Conservation (phyloP, 805 yeast genomes). For the Dipodascus albidus region DNA sequence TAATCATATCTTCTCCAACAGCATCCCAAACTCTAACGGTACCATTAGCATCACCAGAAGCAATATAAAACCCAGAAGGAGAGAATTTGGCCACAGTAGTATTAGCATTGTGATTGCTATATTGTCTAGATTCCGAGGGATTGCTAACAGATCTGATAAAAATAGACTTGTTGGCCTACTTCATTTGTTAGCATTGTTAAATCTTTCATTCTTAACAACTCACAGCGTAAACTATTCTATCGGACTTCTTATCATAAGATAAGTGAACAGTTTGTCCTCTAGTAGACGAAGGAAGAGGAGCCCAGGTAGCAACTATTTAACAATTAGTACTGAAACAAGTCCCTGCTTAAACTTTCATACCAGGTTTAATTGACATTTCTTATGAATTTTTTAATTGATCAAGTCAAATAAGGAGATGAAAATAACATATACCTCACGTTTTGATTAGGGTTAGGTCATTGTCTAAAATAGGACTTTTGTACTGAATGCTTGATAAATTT, state of each 20-base stretch:
- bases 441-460: background rate
- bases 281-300: conserved; percentile 73
- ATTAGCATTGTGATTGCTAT: conserved; percentile 53
- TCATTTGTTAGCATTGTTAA: background rate
- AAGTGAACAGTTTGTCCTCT: conserved; percentile 62
- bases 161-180: conserved; percentile 63
- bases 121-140: conserved; percentile 49
- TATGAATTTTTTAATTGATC: background rate
- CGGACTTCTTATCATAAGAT: conserved; percentile 58
- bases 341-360: background rate
- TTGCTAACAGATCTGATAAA: conserved; percentile 52
- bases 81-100: conserved; percentile 82
- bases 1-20: conserved; percentile 38
- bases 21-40: conserved; percentile 80
- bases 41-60: conserved; percentile 89
- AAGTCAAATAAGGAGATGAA: no score
- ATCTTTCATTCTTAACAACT: conserved; percentile 7
- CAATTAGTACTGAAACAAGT: background rate
- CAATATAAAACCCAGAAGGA: conserved; percentile 82
- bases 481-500: no score
- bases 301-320: conserved; percentile 31
- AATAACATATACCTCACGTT: no score
- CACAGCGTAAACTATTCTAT: conserved; percentile 63
- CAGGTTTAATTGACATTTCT: background rate
- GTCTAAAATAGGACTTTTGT: no score